Percentiles rank a stretch among this genome's conserved stretches.
Conservation (phyloP, 257 asterid species). For the Salvia hispanica region DNA sequence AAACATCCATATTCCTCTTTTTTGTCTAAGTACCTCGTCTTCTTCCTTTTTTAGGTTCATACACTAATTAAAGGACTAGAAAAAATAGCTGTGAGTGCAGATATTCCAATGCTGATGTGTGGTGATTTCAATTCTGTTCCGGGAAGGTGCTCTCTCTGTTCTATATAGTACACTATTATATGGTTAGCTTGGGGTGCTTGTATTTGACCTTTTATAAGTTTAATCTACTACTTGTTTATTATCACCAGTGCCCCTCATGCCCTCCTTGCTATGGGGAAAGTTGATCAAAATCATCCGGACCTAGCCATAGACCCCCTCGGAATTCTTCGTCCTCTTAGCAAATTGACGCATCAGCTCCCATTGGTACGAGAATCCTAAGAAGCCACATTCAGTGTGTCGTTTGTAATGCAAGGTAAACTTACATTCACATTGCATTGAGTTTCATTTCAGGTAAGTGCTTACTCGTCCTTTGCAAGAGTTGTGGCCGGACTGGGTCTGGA, state of each 20-base stretch:
- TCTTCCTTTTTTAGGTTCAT: constrained; percentile 64
- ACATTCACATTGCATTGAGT: constrained; percentile 10
- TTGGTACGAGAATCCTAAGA: constrained; percentile 53
- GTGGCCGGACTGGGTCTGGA: constrained; percentile 70
- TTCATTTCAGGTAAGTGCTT: constrained; percentile 86
- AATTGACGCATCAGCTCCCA: constrained; percentile 84
- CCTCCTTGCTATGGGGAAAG: constrained; percentile 97
- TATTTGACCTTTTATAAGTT: constrained; percentile 14
- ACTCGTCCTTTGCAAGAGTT: constrained; percentile 87
- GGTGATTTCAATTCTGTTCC: constrained; percentile 95
- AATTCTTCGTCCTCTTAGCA: constrained; percentile 70
- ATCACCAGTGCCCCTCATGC: constrained; percentile 89
- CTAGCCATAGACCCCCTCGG: constrained; percentile 81
- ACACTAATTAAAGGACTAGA: constrained; percentile 93
- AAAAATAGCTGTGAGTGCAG: constrained; percentile 92
- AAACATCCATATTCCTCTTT: constrained; percentile 20
- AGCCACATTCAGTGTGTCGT: neutral
- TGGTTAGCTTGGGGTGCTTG: constrained; percentile 6
- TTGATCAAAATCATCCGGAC: constrained; percentile 88
- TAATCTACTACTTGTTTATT: neutral
- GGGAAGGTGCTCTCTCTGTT: constrained; percentile 64
- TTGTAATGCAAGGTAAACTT: neutral
- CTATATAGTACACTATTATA: constrained; percentile 1
- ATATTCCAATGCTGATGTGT: constrained; percentile 94
- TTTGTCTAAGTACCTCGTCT: constrained; percentile 27